Conservation (phyloP, 306 rosid species). For the Malus domestica region ASM211411v1 NC_041803.1:5179001-5179500, state of each 20-base stretch:
- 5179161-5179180: no score
- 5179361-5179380: neutral
- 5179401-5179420: neutral
- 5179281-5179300: neutral
- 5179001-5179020: neutral
- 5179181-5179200: no score
- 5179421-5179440: neutral
- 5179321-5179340: neutral
- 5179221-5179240: constrained; percentile 16
- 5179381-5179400: neutral
- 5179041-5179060: constrained; percentile 34
- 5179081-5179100: constrained; percentile 15
- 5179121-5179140: constrained; percentile 7
- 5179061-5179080: constrained; percentile 38
- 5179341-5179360: constrained; percentile 28
- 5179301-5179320: constrained; percentile 4
- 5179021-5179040: constrained; percentile 14
- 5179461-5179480: neutral
- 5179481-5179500: neutral
- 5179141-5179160: neutral
- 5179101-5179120: neutral
- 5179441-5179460: neutral
- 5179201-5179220: constrained; percentile 28
- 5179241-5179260: constrained; percentile 24
- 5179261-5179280: constrained; percentile 27